Evolutionary conservation across 352 stramenopile genomes (phyloP).

Genomic region (Phytophthora europaea): DNA sequence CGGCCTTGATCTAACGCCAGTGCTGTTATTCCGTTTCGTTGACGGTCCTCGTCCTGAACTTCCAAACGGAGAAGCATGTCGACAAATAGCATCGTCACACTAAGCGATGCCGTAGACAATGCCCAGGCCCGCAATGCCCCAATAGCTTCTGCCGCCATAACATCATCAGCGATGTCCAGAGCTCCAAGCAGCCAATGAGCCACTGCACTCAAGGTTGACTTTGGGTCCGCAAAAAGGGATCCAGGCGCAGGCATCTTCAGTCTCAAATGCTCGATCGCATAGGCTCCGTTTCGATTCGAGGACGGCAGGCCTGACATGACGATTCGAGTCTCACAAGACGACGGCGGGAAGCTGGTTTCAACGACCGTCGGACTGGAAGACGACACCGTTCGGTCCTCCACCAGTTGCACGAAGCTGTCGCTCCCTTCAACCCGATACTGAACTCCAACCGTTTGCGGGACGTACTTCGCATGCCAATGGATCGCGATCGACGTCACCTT

Average conservation of each 20-base stretch:
- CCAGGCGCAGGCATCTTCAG: conserved; percentile 67
- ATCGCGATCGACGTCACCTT: conserved; percentile 74
- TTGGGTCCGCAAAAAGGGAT: conserved; percentile 74
- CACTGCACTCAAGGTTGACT: conserved; percentile 63
- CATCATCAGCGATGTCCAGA: conserved; percentile 54
- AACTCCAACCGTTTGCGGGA: conserved; percentile 64
- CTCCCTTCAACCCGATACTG: conserved; percentile 56
- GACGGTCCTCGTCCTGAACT: conserved; percentile 2
- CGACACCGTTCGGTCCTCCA: conserved; percentile 35
- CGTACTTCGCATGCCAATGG: conserved; percentile 75
- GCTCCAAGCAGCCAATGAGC: conserved; percentile 72
- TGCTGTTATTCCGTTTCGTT: conserved; percentile 25
- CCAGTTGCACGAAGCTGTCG: conserved; percentile 55
- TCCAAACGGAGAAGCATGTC: conserved; percentile 61
- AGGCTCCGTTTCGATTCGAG: conserved; percentile 73
- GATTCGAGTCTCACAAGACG: conserved; percentile 65
- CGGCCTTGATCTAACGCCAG: conserved; percentile 64
- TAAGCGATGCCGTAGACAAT: conserved; percentile 83
- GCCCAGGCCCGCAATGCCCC: conserved; percentile 72
- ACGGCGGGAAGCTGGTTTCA: conserved; percentile 50
- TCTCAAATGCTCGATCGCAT: conserved; percentile 74
- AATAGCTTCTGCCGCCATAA: conserved; percentile 73
- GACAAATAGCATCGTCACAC: conserved; percentile 76
- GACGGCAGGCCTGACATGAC: conserved; percentile 70
- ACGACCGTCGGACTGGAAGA: conserved; percentile 43